Conservation (phyloP, 495 filamentous ascomycete species). For the Podospora pseudoanserina region DNA sequence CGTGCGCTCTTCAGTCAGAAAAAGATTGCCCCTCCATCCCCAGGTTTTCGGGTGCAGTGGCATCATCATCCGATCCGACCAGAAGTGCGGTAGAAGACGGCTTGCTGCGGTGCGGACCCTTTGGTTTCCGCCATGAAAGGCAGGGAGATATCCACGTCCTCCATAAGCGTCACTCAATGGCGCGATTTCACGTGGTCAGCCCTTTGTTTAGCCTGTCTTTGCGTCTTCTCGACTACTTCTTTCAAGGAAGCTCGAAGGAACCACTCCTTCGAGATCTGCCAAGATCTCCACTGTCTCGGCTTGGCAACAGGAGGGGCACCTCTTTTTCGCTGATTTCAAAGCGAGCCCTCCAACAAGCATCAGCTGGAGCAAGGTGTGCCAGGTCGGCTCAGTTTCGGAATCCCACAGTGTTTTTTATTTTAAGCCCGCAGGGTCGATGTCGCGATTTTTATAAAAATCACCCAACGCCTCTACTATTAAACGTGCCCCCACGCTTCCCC, state of each 20-base stretch:
- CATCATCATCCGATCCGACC: neutral
- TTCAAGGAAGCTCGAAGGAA: neutral
- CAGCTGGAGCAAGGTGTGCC: neutral
- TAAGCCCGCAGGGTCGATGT: neutral
- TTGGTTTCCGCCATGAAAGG: neutral
- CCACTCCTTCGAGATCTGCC: neutral
- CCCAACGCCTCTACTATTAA: neutral
- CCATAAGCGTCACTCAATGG: neutral
- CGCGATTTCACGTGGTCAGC: neutral
- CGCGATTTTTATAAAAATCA: neutral
- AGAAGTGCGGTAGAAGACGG: neutral
- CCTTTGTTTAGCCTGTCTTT: neutral
- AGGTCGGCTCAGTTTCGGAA: neutral
- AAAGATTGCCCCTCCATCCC: neutral
- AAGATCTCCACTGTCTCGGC: neutral
- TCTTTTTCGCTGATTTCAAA: neutral
- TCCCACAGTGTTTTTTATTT: neutral
- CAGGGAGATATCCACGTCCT: neutral
- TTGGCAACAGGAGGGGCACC: neutral
- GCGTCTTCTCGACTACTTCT: neutral
- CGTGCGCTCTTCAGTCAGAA: neutral
- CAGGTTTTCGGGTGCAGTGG: neutral
- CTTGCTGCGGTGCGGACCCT: neutral
- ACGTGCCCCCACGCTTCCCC: neutral
- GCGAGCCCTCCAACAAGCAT: neutral